Evolutionary conservation across 2,329 filamentous ascomycete genomes (phyloP).

Genomic region (Arthrobotrys pseudoclavata): DNA sequence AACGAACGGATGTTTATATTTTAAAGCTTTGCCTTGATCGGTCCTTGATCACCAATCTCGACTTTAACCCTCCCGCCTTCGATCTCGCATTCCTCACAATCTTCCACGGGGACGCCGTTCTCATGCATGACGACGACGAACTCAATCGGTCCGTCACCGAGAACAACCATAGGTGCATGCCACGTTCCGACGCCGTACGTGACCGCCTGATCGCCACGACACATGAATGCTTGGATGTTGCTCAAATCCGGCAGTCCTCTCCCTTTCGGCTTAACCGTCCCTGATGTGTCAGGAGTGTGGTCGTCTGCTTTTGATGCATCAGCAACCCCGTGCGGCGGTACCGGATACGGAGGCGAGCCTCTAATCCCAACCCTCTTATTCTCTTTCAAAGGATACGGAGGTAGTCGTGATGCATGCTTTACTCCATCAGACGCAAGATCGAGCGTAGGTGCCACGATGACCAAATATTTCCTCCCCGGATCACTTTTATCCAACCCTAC

Average conservation of each 20-base stretch:
- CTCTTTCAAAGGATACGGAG: slow-evolving; percentile 35
- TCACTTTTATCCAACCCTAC: slow-evolving; percentile 71
- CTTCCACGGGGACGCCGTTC: slow-evolving; percentile 84
- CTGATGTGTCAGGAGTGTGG: slow-evolving; percentile 16
- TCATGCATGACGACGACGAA: slow-evolving; percentile 92
- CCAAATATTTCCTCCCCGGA: slow-evolving; percentile 74
- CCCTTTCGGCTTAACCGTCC: slow-evolving; percentile 64
- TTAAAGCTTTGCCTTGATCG: slow-evolving; percentile 41
- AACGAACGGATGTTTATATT: slow-evolving; percentile 3
- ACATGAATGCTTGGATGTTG: slow-evolving; percentile 81
- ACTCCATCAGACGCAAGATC: slow-evolving; percentile 12
- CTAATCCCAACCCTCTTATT: slow-evolving; percentile 21
- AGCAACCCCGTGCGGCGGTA: neutral
- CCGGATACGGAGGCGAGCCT: slow-evolving; percentile 37
- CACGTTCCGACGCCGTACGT: slow-evolving; percentile 92
- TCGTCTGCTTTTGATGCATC: neutral
- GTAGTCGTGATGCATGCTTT: slow-evolving; percentile 17
- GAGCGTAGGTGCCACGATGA: slow-evolving; percentile 87
- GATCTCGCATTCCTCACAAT: slow-evolving; percentile 82
- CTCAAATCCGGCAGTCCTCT: slow-evolving; percentile 79
- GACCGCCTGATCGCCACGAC: slow-evolving; percentile 82
- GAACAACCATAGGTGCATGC: slow-evolving; percentile 96
- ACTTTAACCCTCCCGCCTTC: slow-evolving; percentile 65
- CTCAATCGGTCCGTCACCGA: slow-evolving; percentile 79
- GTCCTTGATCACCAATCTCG: slow-evolving; percentile 59